Base-by-base conservation (phyloP, 2,329 filamentous ascomycete species). In the Pyrenophora seminiperda region DNA sequence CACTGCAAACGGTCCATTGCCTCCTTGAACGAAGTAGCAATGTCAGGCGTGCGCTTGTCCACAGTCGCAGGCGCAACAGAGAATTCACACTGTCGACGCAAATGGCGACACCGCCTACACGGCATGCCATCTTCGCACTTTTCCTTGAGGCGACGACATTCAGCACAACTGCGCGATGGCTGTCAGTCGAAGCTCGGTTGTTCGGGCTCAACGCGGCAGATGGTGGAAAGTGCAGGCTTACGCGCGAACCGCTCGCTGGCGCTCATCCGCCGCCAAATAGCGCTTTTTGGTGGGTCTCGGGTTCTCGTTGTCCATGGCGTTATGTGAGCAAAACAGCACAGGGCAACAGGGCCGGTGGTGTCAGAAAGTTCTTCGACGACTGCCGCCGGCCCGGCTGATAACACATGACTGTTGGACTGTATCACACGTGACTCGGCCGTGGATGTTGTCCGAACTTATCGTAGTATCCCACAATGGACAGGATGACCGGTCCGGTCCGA, bases 111-210 rank as follows among this genome's bases (percentile, higher is more conserved):
- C 46, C 81, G 71, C 38, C 78, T 77, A 60, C 80, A 83, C 2
- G 81, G 81, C 14, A 80, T 73, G 41, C 80, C 81, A 38, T 80
- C 81, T 58, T 82, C 79, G 59, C 80, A 83, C 67, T 82, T 81
- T 64, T 83, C 80, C 61, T 83, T 83, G 49, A 80, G 75, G 54
- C 79, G 75, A 50, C 80, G 79, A 64, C 80, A 83, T 43, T 77
- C 77, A 61, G 81, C 79, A 60, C 80, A 83, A 50, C 80, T 82
- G 30, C 15, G 31, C 15, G 30, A 41, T 27, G 17, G 4, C 7
- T 41, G 50, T 53, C 46, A 53, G 50, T 33, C 36, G 18, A 37
- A 14, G 30, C 22, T 39, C 19, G 17, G 30, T 29, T 30, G 27
- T 27, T 10, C 36, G 20, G 17, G 3, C 14, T 18, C 13, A 19